These are phyloP conservation scores for Metarhizium brunneum DNA, from an alignment of 2,329 filamentous ascomycete genomes.

Conservation along the genomic window DNA sequence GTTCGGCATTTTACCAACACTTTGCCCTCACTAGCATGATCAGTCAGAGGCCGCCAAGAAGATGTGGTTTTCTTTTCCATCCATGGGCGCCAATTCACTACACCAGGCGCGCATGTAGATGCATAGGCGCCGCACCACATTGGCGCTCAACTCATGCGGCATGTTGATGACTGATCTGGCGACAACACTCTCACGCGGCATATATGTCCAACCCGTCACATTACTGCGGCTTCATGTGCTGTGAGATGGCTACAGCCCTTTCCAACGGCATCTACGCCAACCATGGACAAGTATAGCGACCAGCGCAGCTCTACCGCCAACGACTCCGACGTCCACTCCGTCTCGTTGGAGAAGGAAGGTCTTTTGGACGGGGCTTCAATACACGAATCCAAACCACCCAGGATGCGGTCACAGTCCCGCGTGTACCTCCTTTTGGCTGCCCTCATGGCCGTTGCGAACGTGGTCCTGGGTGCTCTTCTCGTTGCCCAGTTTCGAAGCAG, in stretches of 20 bases:
- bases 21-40: too few species aligned
- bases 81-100: background rate
- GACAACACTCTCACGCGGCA: background rate
- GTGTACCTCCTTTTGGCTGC: background rate
- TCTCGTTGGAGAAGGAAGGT: background rate
- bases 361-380: background rate
- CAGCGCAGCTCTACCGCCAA: conserved; percentile 1
- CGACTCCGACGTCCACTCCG: background rate
- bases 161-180: background rate
- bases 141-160: background rate
- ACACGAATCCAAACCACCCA: background rate
- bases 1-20: too few species aligned
- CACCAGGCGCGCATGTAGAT: background rate
- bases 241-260: background rate
- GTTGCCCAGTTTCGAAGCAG: background rate
- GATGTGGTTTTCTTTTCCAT: background rate
- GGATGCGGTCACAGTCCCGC: background rate
- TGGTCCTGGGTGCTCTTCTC: background rate
- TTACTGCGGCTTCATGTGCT: background rate
- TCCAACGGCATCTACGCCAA: background rate
- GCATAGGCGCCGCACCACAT: background rate
- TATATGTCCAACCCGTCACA: background rate
- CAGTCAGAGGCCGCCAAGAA: too few species aligned
- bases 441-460: background rate
- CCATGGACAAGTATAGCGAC: background rate